A percentile compares a stretch with the other conserved stretches of the same genome.
Evolutionary conservation across 352 stramenopile genomes (phyloP).

Genomic region (Globisporangium cederbergense): DNA sequence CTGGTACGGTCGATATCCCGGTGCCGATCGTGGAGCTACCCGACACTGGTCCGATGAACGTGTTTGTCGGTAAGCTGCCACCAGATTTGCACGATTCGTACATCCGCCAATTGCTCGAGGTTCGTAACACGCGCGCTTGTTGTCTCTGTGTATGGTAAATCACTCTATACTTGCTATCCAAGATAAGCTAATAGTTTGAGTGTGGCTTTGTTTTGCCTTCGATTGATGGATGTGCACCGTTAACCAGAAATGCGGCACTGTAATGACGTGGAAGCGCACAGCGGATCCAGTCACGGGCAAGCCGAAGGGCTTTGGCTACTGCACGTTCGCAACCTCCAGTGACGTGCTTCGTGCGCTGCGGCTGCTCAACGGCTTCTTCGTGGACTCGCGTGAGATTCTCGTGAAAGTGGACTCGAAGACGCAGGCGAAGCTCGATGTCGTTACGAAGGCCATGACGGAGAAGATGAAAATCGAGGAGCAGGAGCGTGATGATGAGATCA

Average conservation of each 20-base stretch:
- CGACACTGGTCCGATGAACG: slow-evolving; percentile 30
- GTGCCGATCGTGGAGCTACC: slow-evolving; percentile 13
- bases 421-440: slow-evolving; percentile 32
- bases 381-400: slow-evolving; percentile 43
- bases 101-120: slow-evolving; percentile 52
- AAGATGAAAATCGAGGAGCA: slow-evolving; percentile 23
- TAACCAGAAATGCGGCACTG: slow-evolving; percentile 33
- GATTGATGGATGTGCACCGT: background rate
- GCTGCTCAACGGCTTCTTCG: slow-evolving; percentile 37
- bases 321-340: slow-evolving; percentile 27
- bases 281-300: slow-evolving; percentile 39
- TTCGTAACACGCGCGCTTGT: background rate
- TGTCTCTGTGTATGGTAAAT: background rate
- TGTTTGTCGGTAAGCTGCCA: slow-evolving; percentile 57
- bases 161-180: background rate
- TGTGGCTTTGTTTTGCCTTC: background rate
- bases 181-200: background rate
- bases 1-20: slow-evolving; percentile 14
- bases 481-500: slow-evolving; percentile 23
- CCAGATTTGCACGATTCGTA: slow-evolving; percentile 49
- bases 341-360: slow-evolving; percentile 44
- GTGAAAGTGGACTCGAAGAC: slow-evolving; percentile 38
- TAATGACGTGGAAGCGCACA: slow-evolving; percentile 47
- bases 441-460: slow-evolving; percentile 23
- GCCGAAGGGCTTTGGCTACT: slow-evolving; percentile 46